Conservation (phyloP, 108 stramenopile genomes). For the Conticribra weissflogii region DNA sequence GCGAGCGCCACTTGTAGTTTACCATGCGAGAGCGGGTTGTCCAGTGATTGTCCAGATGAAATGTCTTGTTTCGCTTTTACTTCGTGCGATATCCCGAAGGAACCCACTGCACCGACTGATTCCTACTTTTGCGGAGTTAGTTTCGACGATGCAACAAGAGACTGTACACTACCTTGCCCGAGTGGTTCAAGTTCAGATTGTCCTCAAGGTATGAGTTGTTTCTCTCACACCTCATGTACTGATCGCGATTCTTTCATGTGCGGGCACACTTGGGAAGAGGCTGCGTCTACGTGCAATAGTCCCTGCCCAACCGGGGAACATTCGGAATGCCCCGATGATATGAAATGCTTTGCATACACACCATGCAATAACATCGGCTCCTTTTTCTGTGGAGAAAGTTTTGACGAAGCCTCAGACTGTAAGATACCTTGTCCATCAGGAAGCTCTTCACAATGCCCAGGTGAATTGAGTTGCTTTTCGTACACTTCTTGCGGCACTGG, state of each 20-base stretch:
- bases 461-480: conserved; percentile 75
- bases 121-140: conserved; percentile 46
- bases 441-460: conserved; percentile 65
- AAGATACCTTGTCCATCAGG: conserved; percentile 72
- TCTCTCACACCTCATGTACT: conserved; percentile 42
- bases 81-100: conserved; percentile 15
- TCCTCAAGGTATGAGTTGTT: conserved; percentile 45
- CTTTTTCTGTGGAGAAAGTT: conserved; percentile 40
- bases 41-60: conserved; percentile 42
- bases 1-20: conserved; percentile 36
- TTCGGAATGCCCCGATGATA: conserved; percentile 38
- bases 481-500: conserved; percentile 77
- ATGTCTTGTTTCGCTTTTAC: conserved; percentile 51
- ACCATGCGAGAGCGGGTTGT: conserved; percentile 34
- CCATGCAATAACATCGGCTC: conserved; percentile 53
- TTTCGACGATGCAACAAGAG: conserved; percentile 47
- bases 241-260: conserved; percentile 59
- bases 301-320: conserved; percentile 52
- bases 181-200: conserved; percentile 28
- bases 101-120: conserved; percentile 24
- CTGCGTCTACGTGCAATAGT: conserved; percentile 37
- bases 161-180: conserved; percentile 52
- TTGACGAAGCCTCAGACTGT: conserved; percentile 54
- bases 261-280: conserved; percentile 41
- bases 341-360: conserved; percentile 55